Percentiles rank a stretch among this genome's conserved stretches.
Evolutionary conservation across 208 protist species (phyloP).

Genomic region (Acanthamoeba triangularis): DNA sequence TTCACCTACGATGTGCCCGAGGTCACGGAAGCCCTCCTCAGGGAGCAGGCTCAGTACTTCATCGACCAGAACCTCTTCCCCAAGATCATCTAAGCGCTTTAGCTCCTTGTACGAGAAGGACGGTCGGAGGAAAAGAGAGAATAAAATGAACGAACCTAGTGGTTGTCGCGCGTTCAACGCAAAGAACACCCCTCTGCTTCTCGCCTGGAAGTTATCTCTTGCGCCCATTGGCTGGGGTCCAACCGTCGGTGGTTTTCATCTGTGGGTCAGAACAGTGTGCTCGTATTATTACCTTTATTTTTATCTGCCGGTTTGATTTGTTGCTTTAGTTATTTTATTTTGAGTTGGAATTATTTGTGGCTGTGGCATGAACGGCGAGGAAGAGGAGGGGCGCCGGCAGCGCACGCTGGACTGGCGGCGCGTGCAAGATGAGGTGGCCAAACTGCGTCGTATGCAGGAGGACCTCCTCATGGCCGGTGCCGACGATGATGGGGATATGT

Average conservation of each 20-base stretch:
- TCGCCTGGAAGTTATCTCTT: no score
- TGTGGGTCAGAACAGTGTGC: no score
- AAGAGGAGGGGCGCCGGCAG: neutral
- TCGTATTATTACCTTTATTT: no score
- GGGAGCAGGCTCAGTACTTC: constrained; percentile 90
- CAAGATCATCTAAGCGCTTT: constrained; percentile 53
- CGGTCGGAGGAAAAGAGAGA: no score
- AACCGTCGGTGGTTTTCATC: no score
- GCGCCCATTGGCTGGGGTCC: no score
- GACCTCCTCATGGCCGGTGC: neutral
- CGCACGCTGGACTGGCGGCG: neutral
- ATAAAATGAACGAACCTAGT: no score
- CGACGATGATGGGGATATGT: neutral
- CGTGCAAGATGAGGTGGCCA: constrained; percentile 41
- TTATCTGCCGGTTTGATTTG: no score
- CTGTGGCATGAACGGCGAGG: neutral
- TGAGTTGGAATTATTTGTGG: no score
- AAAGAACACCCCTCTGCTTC: no score
- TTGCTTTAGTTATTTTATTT: no score
- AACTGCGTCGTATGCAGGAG: constrained; percentile 34
- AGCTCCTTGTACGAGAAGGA: neutral
- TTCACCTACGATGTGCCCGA: constrained; percentile 89
- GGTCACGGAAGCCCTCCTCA: constrained; percentile 84
- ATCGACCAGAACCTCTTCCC: constrained; percentile 87
- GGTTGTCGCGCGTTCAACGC: no score